Conservation (phyloP, 106 monocot genomes). For the Apostasia ramifera region DNA sequence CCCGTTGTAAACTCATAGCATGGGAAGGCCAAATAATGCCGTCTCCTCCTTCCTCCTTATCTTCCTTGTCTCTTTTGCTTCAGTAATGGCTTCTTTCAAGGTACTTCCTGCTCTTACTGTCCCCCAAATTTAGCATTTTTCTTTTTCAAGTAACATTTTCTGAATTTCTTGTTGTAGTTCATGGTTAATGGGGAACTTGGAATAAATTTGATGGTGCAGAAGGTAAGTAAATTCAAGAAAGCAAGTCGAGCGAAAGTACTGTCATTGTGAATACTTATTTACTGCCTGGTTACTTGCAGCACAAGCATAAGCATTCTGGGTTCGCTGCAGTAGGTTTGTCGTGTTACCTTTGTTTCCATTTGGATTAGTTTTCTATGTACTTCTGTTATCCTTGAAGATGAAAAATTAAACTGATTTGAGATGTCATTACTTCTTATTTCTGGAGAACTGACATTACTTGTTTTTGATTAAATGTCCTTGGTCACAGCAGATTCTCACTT, state of each 20-base stretch:
- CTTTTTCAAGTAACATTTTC: too few relatives aligned
- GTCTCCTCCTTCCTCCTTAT: too few relatives aligned
- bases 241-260: neutral
- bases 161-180: neutral
- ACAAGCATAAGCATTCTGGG: constrained; percentile 6
- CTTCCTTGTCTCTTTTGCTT: too few relatives aligned
- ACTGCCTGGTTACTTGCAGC: neutral
- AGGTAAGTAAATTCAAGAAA: neutral
- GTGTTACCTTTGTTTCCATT: neutral
- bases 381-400: neutral
- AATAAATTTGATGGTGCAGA: neutral
- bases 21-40: too few relatives aligned
- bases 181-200: neutral
- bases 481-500: too few relatives aligned
- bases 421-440: neutral
- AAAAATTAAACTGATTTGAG: neutral
- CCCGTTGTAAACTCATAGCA: too few relatives aligned
- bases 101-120: too few relatives aligned
- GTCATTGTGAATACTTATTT: neutral
- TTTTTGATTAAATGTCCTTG: too few relatives aligned
- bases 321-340: constrained; percentile 4
- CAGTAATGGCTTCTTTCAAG: too few relatives aligned
- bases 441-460: too few relatives aligned
- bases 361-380: neutral
- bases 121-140: too few relatives aligned